Evolutionary conservation across 148 eudicot species (phyloP).

Genomic region (Amaranthus hypochondriacus): DNA sequence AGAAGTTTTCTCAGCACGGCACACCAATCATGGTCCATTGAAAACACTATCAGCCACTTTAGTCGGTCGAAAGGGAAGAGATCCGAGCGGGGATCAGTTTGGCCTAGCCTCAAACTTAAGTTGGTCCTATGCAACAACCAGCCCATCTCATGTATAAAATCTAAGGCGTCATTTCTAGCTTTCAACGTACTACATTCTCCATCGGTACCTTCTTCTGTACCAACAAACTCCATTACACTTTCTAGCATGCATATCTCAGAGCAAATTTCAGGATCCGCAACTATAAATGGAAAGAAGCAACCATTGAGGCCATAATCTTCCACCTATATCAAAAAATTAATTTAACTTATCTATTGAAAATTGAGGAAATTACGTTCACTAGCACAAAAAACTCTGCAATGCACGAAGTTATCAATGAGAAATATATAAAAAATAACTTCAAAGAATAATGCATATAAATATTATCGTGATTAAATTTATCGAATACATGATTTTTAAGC

Average conservation of each 20-base stretch:
- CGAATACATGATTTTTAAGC: no score
- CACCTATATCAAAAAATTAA: conserved; percentile 39
- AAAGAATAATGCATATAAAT: no score
- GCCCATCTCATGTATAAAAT: conserved; percentile 89
- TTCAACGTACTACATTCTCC: conserved; percentile 27
- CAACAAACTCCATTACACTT: conserved; percentile 38
- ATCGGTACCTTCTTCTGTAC: conserved; percentile 26
- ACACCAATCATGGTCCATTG: conserved; percentile 78
- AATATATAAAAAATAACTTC: no score
- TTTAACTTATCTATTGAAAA: not conserved
- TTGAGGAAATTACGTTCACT: no score
- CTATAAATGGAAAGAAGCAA: conserved; percentile 89
- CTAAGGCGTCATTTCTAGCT: conserved; percentile 47
- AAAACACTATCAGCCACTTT: conserved; percentile 69
- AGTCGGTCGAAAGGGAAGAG: conserved; percentile 64
- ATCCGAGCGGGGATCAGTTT: conserved; percentile 29
- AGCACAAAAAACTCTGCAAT: no score
- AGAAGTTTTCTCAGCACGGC: conserved; percentile 77
- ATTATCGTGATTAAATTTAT: no score
- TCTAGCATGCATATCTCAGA: conserved; percentile 82
- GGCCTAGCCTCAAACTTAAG: conserved; percentile 33
- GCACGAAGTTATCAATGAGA: no score
- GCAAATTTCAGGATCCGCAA: conserved; percentile 83
- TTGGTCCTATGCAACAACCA: conserved; percentile 82
- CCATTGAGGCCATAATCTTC: conserved; percentile 73